Base-by-base conservation (phyloP, 2,329 filamentous ascomycete species). In the Phoma sp. region DNA sequence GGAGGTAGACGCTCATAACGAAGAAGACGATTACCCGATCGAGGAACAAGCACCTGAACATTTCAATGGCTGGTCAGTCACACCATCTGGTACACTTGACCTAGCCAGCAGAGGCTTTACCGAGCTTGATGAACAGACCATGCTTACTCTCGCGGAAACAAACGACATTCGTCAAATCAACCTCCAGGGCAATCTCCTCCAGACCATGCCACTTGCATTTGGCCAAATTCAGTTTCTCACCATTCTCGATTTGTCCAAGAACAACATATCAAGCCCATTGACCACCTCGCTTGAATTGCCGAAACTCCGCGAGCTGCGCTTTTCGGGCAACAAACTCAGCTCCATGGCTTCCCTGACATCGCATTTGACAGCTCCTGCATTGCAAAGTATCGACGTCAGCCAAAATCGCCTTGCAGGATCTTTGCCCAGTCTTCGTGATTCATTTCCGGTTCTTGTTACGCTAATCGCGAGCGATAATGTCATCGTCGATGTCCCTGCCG, bases 401-500 rank as follows among this genome's bases (percentile, higher is more conserved):
- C 84, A 89, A 60, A 98, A 98, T 71, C 86, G 89, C n/a, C 77
- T 98, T 27, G 83, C 86, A 0, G 82, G 83, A 5, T 44, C 83
- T 0, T 79, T 97, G 0, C 90, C 93, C 0, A 61, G 71, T 23
- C 77, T 96, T 6, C 86, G 86, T 47, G 76, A 82, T 6, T 78
- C 77, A 1, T 97, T 91, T 70, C 90, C 91, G 0, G 81, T 79
- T 6, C 80, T 97, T 37, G 83, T 81, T 1, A 85, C 89, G 0
- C 79, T 98, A 8, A 78, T 93, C 14, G 88, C 86, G 1, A 84
- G 87, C 3, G 91, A 96, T 74, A 98, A 98, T 71, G 86, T 87
- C 60, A 83, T 97, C 44, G 80, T 83, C 5, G 87, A 89, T 11
- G 81, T 96, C 13, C 84, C 89, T 1, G 87, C 90, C 0, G 88